phyloP scores from a whole-genome alignment of 495 filamentous ascomycete genomes.

The Xeromyces bisporus region DNA sequence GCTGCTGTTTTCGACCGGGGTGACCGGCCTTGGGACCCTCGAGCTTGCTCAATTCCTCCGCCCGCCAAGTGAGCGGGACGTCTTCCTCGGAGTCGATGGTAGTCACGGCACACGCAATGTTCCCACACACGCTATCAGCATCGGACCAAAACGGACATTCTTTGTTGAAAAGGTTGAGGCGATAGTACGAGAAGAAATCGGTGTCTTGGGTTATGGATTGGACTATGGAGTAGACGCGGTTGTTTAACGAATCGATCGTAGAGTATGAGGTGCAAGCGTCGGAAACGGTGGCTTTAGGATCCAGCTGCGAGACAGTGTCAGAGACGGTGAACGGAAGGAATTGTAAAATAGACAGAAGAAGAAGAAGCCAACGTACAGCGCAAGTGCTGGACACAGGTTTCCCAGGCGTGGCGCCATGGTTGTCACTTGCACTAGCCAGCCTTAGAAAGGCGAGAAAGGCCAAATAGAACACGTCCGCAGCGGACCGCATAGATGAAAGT shows the following conservation, averaged over 20 bases:
- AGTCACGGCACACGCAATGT: slow-evolving; percentile 93
- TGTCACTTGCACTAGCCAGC: slow-evolving; percentile 24
- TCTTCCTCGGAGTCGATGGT: slow-evolving; percentile 91
- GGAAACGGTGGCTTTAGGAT: slow-evolving; percentile 47
- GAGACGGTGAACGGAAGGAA: slow-evolving; percentile 1
- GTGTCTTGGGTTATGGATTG: slow-evolving; percentile 67
- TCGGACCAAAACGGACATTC: slow-evolving; percentile 94
- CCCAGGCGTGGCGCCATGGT: slow-evolving; percentile 24
- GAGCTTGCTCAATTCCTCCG: slow-evolving; percentile 80
- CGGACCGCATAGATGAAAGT: slow-evolving; percentile 41
- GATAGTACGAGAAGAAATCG: slow-evolving; percentile 96
- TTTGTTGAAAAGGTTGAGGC: slow-evolving; percentile 89
- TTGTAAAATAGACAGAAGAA: neutral
- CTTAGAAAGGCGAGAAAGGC: slow-evolving; percentile 58
- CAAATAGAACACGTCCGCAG: slow-evolving; percentile 53
- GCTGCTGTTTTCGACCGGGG: slow-evolving; percentile 55
- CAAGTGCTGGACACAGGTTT: slow-evolving; percentile 34
- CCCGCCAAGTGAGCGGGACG: slow-evolving; percentile 79
- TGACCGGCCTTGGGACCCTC: slow-evolving; percentile 84
- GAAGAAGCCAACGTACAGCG: slow-evolving; percentile 38
- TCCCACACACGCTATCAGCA: slow-evolving; percentile 85
- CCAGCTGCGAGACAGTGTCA: too few species aligned
- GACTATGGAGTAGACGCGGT: slow-evolving; percentile 59
- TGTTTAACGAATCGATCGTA: slow-evolving; percentile 71
- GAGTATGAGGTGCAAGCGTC: slow-evolving; percentile 90